Conservation (phyloP, 2,329 filamentous ascomycete species). For the Lachnum nothofagi region DNA sequence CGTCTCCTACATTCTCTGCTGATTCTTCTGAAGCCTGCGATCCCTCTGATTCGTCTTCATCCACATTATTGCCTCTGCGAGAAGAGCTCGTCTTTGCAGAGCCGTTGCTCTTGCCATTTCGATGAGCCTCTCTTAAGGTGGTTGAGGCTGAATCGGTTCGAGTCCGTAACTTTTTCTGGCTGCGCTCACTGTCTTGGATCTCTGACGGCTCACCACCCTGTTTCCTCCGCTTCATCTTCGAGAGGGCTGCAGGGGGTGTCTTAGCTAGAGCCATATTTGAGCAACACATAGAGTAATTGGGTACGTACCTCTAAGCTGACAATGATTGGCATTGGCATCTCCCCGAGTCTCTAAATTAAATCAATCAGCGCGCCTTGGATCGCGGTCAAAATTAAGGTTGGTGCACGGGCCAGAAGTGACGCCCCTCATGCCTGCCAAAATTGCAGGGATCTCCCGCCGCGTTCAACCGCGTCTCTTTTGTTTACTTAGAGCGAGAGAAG, state of each 20-base stretch:
- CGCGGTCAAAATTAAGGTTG: too few relatives aligned
- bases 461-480: not conserved
- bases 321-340: too few relatives aligned
- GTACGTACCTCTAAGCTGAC: not conserved
- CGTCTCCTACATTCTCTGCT: not conserved
- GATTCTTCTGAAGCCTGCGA: not conserved
- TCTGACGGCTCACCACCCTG: conserved; percentile 7
- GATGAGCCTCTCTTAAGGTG: not conserved
- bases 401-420: too few relatives aligned
- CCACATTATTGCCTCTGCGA: not conserved
- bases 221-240: conserved; percentile 23
- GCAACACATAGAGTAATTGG: too few relatives aligned
- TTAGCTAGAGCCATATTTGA: too few relatives aligned
- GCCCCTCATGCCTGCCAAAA: too few relatives aligned
- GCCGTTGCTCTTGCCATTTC: not conserved
- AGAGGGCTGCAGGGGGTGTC: not conserved
- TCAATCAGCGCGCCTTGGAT: too few relatives aligned
- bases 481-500: not conserved
- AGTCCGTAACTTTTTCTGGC: conserved; percentile 15
- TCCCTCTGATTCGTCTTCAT: not conserved
- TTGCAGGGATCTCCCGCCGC: not conserved
- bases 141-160: conserved; percentile 1
- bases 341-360: too few relatives aligned
- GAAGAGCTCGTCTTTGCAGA: not conserved
- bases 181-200: conserved; percentile 8